Percentiles rank a stretch among this genome's conserved stretches.
Evolutionary conservation across 768 basidiomycete species (phyloP).

Genomic region (Clitopilus passeckerianus): DNA sequence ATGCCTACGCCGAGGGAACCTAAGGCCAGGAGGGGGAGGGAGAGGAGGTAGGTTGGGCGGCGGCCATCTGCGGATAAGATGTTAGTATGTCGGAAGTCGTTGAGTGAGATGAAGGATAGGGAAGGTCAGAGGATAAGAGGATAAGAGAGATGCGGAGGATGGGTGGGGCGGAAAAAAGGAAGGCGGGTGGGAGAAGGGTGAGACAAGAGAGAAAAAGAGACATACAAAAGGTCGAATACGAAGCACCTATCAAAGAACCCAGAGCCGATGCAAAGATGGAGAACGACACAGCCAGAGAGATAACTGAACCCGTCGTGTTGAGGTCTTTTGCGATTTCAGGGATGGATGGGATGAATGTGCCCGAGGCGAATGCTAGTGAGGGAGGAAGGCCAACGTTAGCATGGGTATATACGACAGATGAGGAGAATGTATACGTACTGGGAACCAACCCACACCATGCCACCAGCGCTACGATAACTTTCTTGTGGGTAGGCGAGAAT

Average conservation of each 20-base stretch:
- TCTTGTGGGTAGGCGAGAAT: constrained; percentile 50
- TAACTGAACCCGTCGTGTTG: constrained; percentile 44
- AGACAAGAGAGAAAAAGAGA: no score
- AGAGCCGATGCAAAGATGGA: constrained; percentile 26
- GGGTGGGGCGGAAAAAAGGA: no score
- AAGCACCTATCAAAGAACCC: constrained; percentile 25
- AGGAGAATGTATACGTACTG: constrained; percentile 29
- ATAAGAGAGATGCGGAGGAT: no score
- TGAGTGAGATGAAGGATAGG: not conserved
- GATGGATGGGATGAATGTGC: constrained; percentile 70
- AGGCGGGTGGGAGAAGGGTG: no score
- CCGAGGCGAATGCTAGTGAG: constrained; percentile 61
- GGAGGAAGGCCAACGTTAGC: not conserved
- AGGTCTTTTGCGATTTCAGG: constrained; percentile 70
- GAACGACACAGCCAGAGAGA: constrained; percentile 39
- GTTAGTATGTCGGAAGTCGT: no score
- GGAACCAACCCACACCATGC: constrained; percentile 61
- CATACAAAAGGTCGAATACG: constrained; percentile 36
- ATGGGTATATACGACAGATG: no score
- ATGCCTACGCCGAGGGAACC: constrained; percentile 56
- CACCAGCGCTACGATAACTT: constrained; percentile 48
- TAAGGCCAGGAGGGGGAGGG: constrained; percentile 52
- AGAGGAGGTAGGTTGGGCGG: constrained; percentile 49
- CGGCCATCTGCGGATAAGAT: constrained; percentile 73
- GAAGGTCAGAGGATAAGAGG: not conserved